Conservation (phyloP, 805 yeast species). For the Huiozyma naganishii region DNA sequence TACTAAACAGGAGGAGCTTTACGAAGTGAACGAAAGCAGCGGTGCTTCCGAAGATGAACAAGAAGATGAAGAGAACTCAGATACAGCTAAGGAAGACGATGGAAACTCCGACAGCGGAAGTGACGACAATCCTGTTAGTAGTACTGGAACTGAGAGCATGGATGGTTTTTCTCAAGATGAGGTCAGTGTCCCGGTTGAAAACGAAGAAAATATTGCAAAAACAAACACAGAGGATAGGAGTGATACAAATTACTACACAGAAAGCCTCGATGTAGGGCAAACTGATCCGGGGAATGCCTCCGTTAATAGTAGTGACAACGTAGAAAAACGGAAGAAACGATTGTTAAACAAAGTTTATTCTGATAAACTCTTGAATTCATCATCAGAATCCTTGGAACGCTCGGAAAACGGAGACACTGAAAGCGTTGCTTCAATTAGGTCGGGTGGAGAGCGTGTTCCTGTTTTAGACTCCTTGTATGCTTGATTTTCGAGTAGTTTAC, state of each 20-base stretch:
- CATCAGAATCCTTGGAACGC: neutral
- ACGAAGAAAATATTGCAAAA: neutral
- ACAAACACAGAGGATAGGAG: neutral
- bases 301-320: constrained; percentile 9
- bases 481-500: no score
- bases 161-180: neutral
- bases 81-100: constrained; percentile 6
- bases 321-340: constrained; percentile 20
- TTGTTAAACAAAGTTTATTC: constrained; percentile 19
- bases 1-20: constrained; percentile 18
- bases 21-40: constrained; percentile 17
- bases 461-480: no score
- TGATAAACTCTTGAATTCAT: neutral
- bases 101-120: neutral
- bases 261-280: constrained; percentile 21
- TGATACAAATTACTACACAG: constrained; percentile 8
- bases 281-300: constrained; percentile 3
- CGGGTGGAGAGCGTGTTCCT: no score
- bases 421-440: no score
- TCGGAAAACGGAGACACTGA: neutral
- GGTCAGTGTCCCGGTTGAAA: constrained; percentile 5
- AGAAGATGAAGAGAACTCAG: neutral
- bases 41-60: constrained; percentile 10
- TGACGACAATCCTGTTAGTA: neutral
- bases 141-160: neutral